Conservation (phyloP, 73 alveolate genomes). For the Paramecium tetraurelia region DNA sequence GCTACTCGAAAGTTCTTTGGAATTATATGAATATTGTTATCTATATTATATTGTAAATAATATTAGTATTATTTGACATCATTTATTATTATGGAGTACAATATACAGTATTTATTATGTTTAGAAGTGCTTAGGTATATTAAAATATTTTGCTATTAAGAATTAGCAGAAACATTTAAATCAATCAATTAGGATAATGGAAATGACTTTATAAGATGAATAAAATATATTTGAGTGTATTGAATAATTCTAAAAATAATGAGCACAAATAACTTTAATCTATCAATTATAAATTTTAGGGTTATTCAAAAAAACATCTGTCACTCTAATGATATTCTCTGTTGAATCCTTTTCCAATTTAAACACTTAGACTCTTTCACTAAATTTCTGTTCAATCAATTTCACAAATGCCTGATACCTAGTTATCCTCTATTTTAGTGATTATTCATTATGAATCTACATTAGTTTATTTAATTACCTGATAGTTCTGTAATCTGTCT, state of each 20-base stretch:
- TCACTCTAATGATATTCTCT: conserved; percentile 50
- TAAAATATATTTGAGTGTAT: background rate
- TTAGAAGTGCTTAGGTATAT: too few relatives aligned
- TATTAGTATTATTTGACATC: background rate
- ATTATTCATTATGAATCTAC: conserved; percentile 22
- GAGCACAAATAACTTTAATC: background rate
- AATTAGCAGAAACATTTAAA: too few relatives aligned
- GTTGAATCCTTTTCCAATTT: conserved; percentile 50
- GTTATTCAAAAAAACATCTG: conserved; percentile 61
- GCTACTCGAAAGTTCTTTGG: conserved; percentile 36
- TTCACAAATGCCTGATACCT: background rate
- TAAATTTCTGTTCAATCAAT: conserved; percentile 31
- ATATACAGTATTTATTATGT: too few relatives aligned
- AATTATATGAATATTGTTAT: background rate
- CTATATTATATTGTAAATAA: background rate
- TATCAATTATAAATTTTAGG: conserved; percentile 63
- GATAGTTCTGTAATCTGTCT: conserved; percentile 23
- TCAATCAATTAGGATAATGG: too few relatives aligned
- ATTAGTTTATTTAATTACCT: background rate
- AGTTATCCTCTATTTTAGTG: background rate
- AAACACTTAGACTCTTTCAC: conserved; percentile 40
- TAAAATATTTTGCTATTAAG: too few relatives aligned
- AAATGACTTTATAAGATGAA: background rate
- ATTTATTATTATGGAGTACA: too few relatives aligned
- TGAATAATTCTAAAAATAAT: background rate